These are phyloP conservation scores for Immersiella caudata DNA, from an alignment of 495 filamentous ascomycete species.

Conservation along the genomic window DNA sequence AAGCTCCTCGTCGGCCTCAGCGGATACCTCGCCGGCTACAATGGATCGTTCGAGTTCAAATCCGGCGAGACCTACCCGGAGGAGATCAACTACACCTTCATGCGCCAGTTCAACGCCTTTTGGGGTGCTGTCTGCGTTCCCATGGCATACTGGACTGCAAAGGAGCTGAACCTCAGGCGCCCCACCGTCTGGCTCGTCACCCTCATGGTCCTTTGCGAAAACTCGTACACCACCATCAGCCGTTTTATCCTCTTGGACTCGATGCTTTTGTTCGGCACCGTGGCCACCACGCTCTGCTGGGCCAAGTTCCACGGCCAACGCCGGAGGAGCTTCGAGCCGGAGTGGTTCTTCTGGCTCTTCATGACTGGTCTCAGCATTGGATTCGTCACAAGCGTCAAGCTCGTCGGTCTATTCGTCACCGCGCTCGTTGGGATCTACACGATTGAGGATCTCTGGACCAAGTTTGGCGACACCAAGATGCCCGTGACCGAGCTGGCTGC, in stretches of 20 bases:
- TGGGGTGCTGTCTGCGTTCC: constrained; percentile 94
- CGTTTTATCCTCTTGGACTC: constrained; percentile 97
- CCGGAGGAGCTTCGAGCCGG: constrained; percentile 75
- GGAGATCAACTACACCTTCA: constrained; percentile 96
- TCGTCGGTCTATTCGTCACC: constrained; percentile 93
- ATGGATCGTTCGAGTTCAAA: constrained; percentile 99
- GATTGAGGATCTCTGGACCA: constrained; percentile 95
- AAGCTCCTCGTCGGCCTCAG: constrained; percentile 98
- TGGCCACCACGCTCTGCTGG: constrained; percentile 95
- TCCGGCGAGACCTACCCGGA: constrained; percentile 93
- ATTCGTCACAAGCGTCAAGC: constrained; percentile 97
- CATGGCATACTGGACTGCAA: constrained; percentile 91
- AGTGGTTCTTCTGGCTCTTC: constrained; percentile 92
- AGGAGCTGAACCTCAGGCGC: constrained; percentile 81
- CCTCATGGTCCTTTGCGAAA: constrained; percentile 96
- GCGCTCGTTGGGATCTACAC: constrained; percentile 95
- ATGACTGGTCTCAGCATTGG: constrained; percentile 92
- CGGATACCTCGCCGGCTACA: constrained; percentile 94
- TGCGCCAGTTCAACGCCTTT: constrained; percentile 95
- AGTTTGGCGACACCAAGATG: constrained; percentile 94
- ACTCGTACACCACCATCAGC: constrained; percentile 98
- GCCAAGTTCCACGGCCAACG: constrained; percentile 89
- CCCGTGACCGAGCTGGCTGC: constrained; percentile 74
- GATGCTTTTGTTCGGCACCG: constrained; percentile 97
- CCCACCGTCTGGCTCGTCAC: constrained; percentile 93